These are phyloP conservation scores for Xylaria sp. DNA, from an alignment of 2,329 filamentous ascomycete species.

Conservation along the genomic window DNA sequence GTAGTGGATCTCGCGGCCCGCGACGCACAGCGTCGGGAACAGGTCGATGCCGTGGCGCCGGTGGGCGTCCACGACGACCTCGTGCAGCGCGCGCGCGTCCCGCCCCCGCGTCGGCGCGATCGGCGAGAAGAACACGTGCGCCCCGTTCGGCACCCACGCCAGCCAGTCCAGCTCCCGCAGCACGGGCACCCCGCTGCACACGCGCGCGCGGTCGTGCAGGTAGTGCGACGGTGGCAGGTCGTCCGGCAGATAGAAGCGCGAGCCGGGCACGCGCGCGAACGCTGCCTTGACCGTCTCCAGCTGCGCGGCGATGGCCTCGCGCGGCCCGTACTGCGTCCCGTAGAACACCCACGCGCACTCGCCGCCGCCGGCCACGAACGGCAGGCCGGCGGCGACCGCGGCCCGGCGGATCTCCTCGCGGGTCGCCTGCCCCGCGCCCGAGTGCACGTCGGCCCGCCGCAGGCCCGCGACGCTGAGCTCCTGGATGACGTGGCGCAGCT, in stretches of 20 bases:
- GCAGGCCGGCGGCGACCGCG: slow-evolving; percentile 42
- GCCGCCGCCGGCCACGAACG: too few relatives aligned
- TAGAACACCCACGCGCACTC: slow-evolving; percentile 53
- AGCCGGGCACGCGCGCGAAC: slow-evolving; percentile 46
- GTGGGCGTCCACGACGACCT: slow-evolving; percentile 41
- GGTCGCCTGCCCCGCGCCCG: slow-evolving; percentile 33
- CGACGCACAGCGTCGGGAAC: slow-evolving; percentile 53
- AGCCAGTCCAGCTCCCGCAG: slow-evolving; percentile 45
- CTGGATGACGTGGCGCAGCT: slow-evolving; percentile 48
- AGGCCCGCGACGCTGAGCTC: slow-evolving; percentile 47
- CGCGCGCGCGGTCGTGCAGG: slow-evolving; percentile 40
- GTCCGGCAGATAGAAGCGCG: slow-evolving; percentile 45
- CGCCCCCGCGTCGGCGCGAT: slow-evolving; percentile 52
- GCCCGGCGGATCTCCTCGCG: slow-evolving; percentile 35
- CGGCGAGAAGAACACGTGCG: slow-evolving; percentile 55
- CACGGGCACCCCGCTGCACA: slow-evolving; percentile 40
- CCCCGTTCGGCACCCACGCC: slow-evolving; percentile 56
- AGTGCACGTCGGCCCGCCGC: slow-evolving; percentile 38
- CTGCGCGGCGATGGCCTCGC: slow-evolving; percentile 36
- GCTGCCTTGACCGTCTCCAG: slow-evolving; percentile 45
- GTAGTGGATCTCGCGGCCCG: slow-evolving; percentile 58
- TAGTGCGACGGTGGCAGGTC: slow-evolving; percentile 44
- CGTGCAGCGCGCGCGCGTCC: slow-evolving; percentile 49
- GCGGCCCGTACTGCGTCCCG: slow-evolving; percentile 46
- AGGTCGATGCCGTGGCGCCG: slow-evolving; percentile 53